Conservation (phyloP, 805 yeast genomes). For the Kodamaea kaohsiungensis region DNA sequence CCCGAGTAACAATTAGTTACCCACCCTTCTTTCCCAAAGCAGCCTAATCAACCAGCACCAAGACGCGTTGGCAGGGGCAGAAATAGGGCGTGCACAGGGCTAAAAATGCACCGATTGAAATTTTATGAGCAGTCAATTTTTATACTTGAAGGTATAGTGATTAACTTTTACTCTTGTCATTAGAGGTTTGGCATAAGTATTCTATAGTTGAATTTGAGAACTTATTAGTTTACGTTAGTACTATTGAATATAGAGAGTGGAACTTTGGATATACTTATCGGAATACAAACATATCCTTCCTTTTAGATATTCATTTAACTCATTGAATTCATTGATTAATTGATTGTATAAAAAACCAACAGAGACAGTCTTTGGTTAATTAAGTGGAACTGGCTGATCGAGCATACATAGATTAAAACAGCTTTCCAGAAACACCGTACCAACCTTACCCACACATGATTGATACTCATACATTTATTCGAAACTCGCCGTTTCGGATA, state of each 20-base stretch:
- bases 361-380: too few species aligned
- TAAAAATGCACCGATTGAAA: background rate
- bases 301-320: too few species aligned
- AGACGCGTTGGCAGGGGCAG: slow-evolving; percentile 1
- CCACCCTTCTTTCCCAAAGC: background rate
- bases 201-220: background rate
- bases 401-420: background rate
- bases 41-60: background rate
- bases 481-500: slow-evolving; percentile 38
- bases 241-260: background rate
- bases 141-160: background rate
- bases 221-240: background rate
- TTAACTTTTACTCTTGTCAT: background rate
- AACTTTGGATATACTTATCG: too few species aligned
- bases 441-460: slow-evolving; percentile 24
- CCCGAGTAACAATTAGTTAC: background rate
- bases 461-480: slow-evolving; percentile 36
- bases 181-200: background rate
- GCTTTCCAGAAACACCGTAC: background rate
- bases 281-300: too few species aligned
- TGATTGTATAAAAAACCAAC: too few species aligned
- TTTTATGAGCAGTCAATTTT: background rate
- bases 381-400: background rate
- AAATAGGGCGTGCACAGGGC: background rate
- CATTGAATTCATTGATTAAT: too few species aligned